Base-by-base conservation (phyloP, 169 alveolate genomes). In the Theileria parva region DNA sequence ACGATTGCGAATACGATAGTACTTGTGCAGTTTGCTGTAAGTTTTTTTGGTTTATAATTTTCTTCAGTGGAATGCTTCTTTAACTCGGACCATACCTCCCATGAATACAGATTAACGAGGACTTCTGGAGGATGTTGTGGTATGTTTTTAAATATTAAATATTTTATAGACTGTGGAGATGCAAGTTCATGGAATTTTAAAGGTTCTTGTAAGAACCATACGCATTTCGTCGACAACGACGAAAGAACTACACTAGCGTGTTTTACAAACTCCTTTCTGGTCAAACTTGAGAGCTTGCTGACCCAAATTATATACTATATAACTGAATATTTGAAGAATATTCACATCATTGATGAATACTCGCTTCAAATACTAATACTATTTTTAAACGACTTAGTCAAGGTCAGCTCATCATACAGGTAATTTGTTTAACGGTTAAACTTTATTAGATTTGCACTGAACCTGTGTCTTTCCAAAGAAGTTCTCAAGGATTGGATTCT, bases 101-200 rank as follows among this genome's bases (percentile, higher is more conserved):
- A 85, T 66, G 37, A 53, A 23, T 85, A 50, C 64, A 23, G 84
- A 50, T 50, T 85, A 17, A 65, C 88, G 6, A 51, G 80, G 21
- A 77, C 91, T 3, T 77, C 81, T 0, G 87, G 87, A 6, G 91
- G 91, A 17, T 85, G 91, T 72, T 85, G 91, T 28, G 84, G 80
- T 73, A 57, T 13, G 51, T 60, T 3, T 73, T 12, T 25, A 59
- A 30, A 13, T 39, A 59, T 7, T 23, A 30, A 13, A 21, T 21
- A 28, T 63, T 57, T 25, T 25, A 6, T 28, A 73, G 89, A 85
- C 32, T 85, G 91, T 51, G 91, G 91, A 19, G 91, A 85, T 30
- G 50, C 19, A 60, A 70, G 80, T 13, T 77, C 91, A 25, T 85
- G 91, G 91, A 74, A 75, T 27, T 53, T 66, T 13, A 28, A 53